Percentiles rank a stretch among this genome's conserved stretches.
Conservation (phyloP, 2,329 filamentous ascomycete genomes). For the Sclerotinia minor region DNA sequence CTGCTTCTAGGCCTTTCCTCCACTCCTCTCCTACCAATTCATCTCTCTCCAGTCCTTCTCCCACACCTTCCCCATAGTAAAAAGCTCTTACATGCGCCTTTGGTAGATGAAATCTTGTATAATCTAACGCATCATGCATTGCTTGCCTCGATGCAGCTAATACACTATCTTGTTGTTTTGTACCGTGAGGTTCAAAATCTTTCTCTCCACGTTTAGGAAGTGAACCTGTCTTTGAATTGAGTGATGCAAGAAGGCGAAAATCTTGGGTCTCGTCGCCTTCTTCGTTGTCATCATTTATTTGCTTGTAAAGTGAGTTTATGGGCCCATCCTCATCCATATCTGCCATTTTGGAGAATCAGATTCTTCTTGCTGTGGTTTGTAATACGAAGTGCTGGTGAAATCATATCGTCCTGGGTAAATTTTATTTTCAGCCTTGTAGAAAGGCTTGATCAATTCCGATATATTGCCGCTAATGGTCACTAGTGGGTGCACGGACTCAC, state of each 20-base stretch:
- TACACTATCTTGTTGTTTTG: slow-evolving; percentile 72
- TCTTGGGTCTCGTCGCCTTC: slow-evolving; percentile 82
- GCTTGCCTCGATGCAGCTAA: slow-evolving; percentile 80
- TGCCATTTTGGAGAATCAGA: slow-evolving; percentile 31
- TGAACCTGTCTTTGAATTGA: slow-evolving; percentile 54
- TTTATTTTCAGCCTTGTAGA: slow-evolving; percentile 31
- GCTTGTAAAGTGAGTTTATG: slow-evolving; percentile 32
- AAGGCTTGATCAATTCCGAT: slow-evolving; percentile 24
- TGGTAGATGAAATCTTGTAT: slow-evolving; percentile 71
- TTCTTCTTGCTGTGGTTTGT: neutral
- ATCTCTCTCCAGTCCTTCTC: slow-evolving; percentile 37
- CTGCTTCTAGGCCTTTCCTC: slow-evolving; percentile 60
- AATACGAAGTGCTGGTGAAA: neutral
- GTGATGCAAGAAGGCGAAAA: slow-evolving; percentile 69
- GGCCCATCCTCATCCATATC: slow-evolving; percentile 42
- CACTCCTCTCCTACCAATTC: slow-evolving; percentile 65
- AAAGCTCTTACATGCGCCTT: slow-evolving; percentile 68
- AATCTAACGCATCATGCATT: slow-evolving; percentile 83
- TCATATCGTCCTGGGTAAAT: neutral
- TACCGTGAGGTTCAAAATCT: slow-evolving; percentile 94
- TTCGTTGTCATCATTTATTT: slow-evolving; percentile 53
- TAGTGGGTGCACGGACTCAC: too few relatives aligned
- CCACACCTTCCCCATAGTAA: slow-evolving; percentile 62
- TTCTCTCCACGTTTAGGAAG: slow-evolving; percentile 92
- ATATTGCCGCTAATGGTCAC: neutral